A percentile compares a stretch with the other conserved stretches of the same genome.
Evolutionary conservation across 1,284 basidiomycete genomes (phyloP).

Genomic region (Ceratobasidium sp.): DNA sequence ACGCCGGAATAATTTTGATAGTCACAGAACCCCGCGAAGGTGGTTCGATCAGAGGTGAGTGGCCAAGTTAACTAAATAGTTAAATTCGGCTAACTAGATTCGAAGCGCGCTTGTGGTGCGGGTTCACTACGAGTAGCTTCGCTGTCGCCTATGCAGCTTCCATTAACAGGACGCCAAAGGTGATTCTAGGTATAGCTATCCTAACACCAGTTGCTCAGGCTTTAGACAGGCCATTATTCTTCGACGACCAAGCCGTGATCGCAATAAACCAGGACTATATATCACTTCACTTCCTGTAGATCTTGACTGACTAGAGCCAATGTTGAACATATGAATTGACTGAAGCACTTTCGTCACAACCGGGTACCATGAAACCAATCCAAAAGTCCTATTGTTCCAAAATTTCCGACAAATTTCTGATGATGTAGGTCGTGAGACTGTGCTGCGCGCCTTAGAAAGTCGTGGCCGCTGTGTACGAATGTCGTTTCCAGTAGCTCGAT

Average conservation of each 20-base stretch:
- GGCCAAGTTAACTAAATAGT: neutral
- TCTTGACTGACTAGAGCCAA: neutral
- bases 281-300: slow-evolving; percentile 34
- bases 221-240: slow-evolving; percentile 25
- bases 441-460: slow-evolving; percentile 37
- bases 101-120: slow-evolving; percentile 32
- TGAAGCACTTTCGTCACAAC: neutral
- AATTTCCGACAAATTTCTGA: slow-evolving; percentile 38
- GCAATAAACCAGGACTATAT: slow-evolving; percentile 21
- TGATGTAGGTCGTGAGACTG: slow-evolving; percentile 40
- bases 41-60: slow-evolving; percentile 8
- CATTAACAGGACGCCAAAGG: slow-evolving; percentile 10
- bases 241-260: slow-evolving; percentile 7
- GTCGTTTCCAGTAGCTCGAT: slow-evolving; percentile 39
- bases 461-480: slow-evolving; percentile 40
- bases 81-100: neutral
- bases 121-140: slow-evolving; percentile 29
- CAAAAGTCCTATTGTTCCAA: slow-evolving; percentile 38
- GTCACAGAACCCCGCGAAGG: neutral
- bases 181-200: neutral
- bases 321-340: neutral
- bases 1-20: slow-evolving; percentile 22
- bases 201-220: neutral
- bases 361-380: slow-evolving; percentile 40
- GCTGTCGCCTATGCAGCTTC: slow-evolving; percentile 30